These are phyloP conservation scores for Boletus rubropictus DNA, from an alignment of 768 basidiomycete genomes.

Conservation along the genomic window DNA sequence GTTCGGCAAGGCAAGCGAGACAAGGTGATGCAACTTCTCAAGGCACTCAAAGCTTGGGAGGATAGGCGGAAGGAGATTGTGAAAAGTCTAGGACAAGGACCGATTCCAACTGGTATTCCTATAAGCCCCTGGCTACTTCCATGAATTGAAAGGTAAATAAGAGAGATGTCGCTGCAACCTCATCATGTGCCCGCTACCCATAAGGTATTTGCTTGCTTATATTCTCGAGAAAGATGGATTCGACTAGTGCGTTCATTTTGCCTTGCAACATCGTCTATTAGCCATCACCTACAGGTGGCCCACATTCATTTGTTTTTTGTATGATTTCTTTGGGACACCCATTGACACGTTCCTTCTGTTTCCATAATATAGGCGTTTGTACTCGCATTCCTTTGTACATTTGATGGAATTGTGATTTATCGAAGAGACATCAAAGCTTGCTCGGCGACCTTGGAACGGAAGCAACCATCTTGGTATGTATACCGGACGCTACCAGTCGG, in stretches of 20 bases:
- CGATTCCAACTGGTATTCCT: slow-evolving; percentile 10
- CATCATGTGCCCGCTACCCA: not conserved
- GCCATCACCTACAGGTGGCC: not conserved
- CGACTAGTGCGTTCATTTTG: slow-evolving; percentile 18
- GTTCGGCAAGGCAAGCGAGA: slow-evolving; percentile 75
- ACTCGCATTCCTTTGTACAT: slow-evolving; percentile 6
- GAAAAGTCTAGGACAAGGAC: slow-evolving; percentile 44
- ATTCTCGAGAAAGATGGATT: slow-evolving; percentile 13
- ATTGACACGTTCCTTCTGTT: slow-evolving; percentile 7
- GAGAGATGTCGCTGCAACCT: not conserved
- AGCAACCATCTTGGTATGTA: slow-evolving; percentile 48
- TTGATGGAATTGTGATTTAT: slow-evolving; percentile 11
- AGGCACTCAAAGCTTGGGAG: slow-evolving; percentile 73
- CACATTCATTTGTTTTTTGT: slow-evolving; percentile 1
- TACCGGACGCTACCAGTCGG: slow-evolving; percentile 49
- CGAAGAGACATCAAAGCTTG: slow-evolving; percentile 11
- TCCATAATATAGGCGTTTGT: slow-evolving; percentile 2
- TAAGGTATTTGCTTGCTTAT: not conserved
- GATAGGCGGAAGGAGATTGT: slow-evolving; percentile 61
- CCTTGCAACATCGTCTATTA: slow-evolving; percentile 8
- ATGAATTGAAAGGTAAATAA: not conserved
- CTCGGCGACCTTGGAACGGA: slow-evolving; percentile 21
- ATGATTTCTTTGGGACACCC: slow-evolving; percentile 6
- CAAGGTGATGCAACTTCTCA: slow-evolving; percentile 75
- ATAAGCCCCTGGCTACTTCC: not conserved